phyloP scores from a whole-genome alignment of 129 eudicot genomes.

The Flaveria brownii region DNA sequence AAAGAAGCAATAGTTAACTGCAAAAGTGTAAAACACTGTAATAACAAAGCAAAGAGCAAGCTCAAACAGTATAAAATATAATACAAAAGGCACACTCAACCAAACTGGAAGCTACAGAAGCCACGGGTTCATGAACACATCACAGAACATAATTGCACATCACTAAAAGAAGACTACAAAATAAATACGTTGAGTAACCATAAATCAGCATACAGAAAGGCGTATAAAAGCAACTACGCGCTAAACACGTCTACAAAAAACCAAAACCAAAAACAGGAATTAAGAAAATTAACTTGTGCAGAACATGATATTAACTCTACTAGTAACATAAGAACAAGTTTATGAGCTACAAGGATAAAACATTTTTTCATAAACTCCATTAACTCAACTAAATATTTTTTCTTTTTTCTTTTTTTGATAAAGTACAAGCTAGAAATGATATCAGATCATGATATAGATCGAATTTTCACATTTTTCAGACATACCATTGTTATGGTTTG shows the following conservation, averaged over 20 bases:
- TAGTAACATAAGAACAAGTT: constrained; percentile 26
- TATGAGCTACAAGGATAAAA: constrained; percentile 27
- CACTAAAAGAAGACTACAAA: neutral
- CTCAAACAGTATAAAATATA: constrained; percentile 8
- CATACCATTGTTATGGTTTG: constrained; percentile 56
- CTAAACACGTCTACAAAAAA: neutral
- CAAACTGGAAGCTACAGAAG: neutral
- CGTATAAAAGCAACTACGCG: neutral
- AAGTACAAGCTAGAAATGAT: constrained; percentile 25
- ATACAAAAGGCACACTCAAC: neutral
- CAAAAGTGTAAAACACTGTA: neutral
- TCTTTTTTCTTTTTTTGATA: neutral
- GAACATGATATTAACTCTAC: constrained; percentile 31
- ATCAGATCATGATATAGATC: constrained; percentile 8
- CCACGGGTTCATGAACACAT: neutral
- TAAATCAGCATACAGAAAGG: neutral
- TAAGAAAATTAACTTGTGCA: constrained; percentile 9
- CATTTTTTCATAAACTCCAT: constrained; percentile 28
- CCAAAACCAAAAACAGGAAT: neutral
- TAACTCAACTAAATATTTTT: constrained; percentile 15
- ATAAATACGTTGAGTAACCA: neutral
- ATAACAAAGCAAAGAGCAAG: neutral
- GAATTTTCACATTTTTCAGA: constrained; percentile 26
- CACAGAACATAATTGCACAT: neutral
- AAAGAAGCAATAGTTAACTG: neutral